Percentiles rank a stretch among this genome's conserved stretches.
These are phyloP conservation scores for Rhodotorula sphaerocarpa DNA, from an alignment of 768 basidiomycete genomes.

Conservation along the genomic window DNA sequence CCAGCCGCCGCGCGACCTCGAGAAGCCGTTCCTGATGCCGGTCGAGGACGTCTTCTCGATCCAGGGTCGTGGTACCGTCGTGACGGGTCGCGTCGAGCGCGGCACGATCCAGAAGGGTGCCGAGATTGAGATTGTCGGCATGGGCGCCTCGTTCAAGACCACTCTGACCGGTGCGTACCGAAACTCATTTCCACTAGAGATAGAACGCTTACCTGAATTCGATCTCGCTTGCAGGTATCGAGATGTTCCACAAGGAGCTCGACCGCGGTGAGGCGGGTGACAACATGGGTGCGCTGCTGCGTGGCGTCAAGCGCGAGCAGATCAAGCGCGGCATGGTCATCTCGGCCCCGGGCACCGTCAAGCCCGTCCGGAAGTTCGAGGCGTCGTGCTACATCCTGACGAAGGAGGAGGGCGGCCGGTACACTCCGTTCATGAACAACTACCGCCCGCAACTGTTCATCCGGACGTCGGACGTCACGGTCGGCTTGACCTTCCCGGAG, in stretches of 20 bases:
- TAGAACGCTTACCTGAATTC: conserved; percentile 1
- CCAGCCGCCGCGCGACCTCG: conserved; percentile 85
- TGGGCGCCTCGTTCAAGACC: conserved; percentile 73
- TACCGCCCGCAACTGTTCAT: conserved; percentile 89
- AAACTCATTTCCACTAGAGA: too few species aligned
- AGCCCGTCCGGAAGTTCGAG: conserved; percentile 86
- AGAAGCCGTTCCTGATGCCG: conserved; percentile 94
- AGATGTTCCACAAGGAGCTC: conserved; percentile 99
- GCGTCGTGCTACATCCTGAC: conserved; percentile 85
- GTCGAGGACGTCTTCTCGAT: conserved; percentile 97
- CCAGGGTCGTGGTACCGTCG: conserved; percentile 95
- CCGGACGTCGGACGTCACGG: conserved; percentile 89
- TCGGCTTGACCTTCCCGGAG: conserved; percentile 72
- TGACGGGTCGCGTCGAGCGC: conserved; percentile 90
- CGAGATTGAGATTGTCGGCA: conserved; percentile 87
- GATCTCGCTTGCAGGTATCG: conserved; percentile 41
- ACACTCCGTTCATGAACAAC: conserved; percentile 71
- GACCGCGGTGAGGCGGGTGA: conserved; percentile 97
- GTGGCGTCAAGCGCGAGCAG: conserved; percentile 95
- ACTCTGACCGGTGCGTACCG: conserved; percentile 92
- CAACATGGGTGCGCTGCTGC: conserved; percentile 95
- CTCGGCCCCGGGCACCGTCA: conserved; percentile 78
- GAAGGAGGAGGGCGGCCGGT: conserved; percentile 64
- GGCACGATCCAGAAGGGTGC: conserved; percentile 81
- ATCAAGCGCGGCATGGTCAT: conserved; percentile 87